Base-by-base conservation (phyloP, 176 grass and related monocot species). In the Saccharum spontaneum region DNA sequence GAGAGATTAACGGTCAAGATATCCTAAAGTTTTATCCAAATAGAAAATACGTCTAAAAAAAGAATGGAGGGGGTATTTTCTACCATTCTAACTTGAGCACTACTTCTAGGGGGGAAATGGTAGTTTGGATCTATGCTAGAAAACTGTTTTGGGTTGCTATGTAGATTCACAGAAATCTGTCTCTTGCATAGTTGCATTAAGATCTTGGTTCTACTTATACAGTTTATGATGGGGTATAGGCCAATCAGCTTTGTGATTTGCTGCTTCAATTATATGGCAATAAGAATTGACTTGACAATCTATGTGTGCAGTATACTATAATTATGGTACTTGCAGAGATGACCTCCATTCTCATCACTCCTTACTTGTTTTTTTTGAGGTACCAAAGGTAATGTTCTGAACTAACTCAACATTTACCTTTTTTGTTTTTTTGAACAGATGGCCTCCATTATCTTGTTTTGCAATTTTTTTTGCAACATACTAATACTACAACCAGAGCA, bases 281-380 rank as follows among this genome's bases (percentile, higher is more conserved):
- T 86, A 81, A 67, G 67, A 33, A 67, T 72, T 78, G 14, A 14
- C 44, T 67, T 30, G 26, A 62, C 36, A 79, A 74, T 55, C 82
- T 86, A 17, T 73, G n/a, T 3, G 22, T 91, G 83, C 88, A 99
- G 97, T 99, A 97, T 79, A 99, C 97, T 17, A 88, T 94, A 80
- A 81, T 96, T 86, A 97, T 99, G 97, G 85, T 99, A 71, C 73
- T 99, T 76, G 97, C 97, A 80, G 97, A 99, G 90, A 99, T 96
- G 91, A 88, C 88, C 68, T 99, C 97, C 23, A 97, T 99, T 79
- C 90, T 99, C 66, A 82, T 99, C 76, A 92, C 94, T 64, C 94
- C 97, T 79, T 96, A 94, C 79, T 63, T 99, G 82, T 92, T 99
- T 68, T 99, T 79, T 97, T 92, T 85, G 86, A 89, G 78, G 84